Evolutionary conservation across 495 filamentous ascomycete species (phyloP), one percentile per base, ranked within the genome.

Genomic region (Aspergillus funiculosus): DNA sequence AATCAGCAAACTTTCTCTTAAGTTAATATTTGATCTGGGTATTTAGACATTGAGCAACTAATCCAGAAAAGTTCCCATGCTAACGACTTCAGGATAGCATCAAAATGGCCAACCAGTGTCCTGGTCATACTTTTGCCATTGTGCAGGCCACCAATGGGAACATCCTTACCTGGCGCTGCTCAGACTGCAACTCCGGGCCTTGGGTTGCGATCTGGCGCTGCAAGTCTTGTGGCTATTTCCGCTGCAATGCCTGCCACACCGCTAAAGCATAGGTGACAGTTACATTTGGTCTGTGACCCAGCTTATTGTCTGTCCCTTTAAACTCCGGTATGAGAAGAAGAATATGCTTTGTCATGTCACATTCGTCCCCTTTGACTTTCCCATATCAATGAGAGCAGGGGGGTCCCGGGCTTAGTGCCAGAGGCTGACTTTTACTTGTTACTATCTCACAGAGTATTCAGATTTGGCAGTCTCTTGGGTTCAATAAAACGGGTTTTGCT

Each of bases 131-230:
- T 21, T 73, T 72, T 39, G 65, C 62, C 54, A 71, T 73, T 39
- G 56, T 72, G 15, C 70, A 73, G 51, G 61, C 65, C 9, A 67
- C 67, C 26, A 72, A 73, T 52, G 70, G 70, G 36, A 74, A 71
- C 40, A 69, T 74, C 49, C 56, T 74, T 41, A 68, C 69, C 29
- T 74, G 69, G 67, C 67, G 64, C 9, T 74, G 71, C 51, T 72
- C 66, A 3, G 69, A 73, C 56, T 74, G 71, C 59, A 71, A 70
- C 50, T 67, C 68, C 31, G 71, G 71, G n/a, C 69, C 69, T 35
- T 74, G 68, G 43, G 59, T 66, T 41, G 71, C 71, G 10, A 71
- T 74, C 49, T 74, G 68, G 68, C 71, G 62, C 25, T 74, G 71
- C 61, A 72, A 74, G 59, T 62, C 67, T 51, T 74, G 71, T 58